Percentiles rank a stretch among this genome's conserved stretches.
These are phyloP conservation scores for Blastobotrys robertii DNA, from an alignment of 805 yeast species.

Conservation along the genomic window DNA sequence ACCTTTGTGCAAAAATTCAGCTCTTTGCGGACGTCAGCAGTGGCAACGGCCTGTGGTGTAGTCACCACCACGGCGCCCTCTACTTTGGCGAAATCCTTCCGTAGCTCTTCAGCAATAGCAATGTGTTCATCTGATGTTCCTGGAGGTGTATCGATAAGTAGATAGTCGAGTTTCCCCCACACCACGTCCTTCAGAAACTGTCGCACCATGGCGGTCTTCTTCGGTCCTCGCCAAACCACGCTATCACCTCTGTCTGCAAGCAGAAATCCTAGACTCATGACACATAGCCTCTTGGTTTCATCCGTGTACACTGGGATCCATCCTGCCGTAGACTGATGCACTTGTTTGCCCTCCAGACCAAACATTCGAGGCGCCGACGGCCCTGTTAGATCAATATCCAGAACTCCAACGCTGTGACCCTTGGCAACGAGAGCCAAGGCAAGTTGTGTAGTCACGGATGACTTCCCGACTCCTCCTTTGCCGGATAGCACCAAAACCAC, in stretches of 20 bases:
- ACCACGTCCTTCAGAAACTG: conserved; percentile 85
- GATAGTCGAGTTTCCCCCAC: conserved; percentile 75
- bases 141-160: conserved; percentile 94
- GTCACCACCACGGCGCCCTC: conserved; percentile 95
- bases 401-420: conserved; percentile 82
- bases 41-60: conserved; percentile 89
- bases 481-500: conserved; percentile 80
- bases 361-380: conserved; percentile 96
- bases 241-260: conserved; percentile 77
- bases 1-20: conserved; percentile 87
- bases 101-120: conserved; percentile 84
- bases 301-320: conserved; percentile 82
- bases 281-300: conserved; percentile 37
- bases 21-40: conserved; percentile 91
- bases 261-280: conserved; percentile 86
- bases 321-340: conserved; percentile 71
- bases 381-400: conserved; percentile 93
- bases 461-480: conserved; percentile 96
- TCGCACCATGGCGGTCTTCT: conserved; percentile 93
- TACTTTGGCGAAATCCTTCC: conserved; percentile 44
- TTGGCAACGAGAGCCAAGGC: conserved; percentile 67
- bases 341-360: conserved; percentile 72
- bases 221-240: conserved; percentile 98
- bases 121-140: conserved; percentile 98
- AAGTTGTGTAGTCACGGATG: conserved; percentile 88